Percentiles rank a stretch among this genome's conserved stretches.
Conservation (phyloP, 805 yeast genomes). For the Lipomyces starkeyi region DNA sequence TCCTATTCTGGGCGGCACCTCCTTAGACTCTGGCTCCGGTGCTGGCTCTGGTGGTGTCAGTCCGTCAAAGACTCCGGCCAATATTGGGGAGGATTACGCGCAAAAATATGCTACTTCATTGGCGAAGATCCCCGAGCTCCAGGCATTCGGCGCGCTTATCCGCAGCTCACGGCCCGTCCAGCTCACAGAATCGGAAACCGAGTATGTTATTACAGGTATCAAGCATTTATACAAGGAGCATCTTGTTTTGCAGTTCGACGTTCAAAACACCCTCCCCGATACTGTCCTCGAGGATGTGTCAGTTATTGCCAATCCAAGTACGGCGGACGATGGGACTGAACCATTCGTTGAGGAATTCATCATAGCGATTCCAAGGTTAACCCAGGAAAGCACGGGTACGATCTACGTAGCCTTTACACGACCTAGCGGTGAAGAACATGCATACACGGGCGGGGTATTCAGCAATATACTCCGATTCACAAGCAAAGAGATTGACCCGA, state of each 20-base stretch:
- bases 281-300: conserved; percentile 77
- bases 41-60: conserved; percentile 29
- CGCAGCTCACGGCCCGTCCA: conserved; percentile 69
- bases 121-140: conserved; percentile 72
- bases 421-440: conserved; percentile 50
- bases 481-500: conserved; percentile 78
- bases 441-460: conserved; percentile 54
- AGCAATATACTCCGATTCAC: conserved; percentile 73
- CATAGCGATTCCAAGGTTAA: conserved; percentile 72
- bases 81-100: conserved; percentile 41
- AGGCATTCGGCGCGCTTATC: conserved; percentile 72
- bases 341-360: conserved; percentile 65
- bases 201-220: conserved; percentile 82
- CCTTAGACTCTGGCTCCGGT: conserved; percentile 40
- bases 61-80: conserved; percentile 36
- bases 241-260: conserved; percentile 78
- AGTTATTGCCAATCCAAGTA: conserved; percentile 54
- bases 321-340: conserved; percentile 57
- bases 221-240: conserved; percentile 81
- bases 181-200: conserved; percentile 91
- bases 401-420: conserved; percentile 78
- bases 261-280: conserved; percentile 83
- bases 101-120: conserved; percentile 70
- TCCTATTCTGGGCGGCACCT: conserved; percentile 26
- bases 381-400: conserved; percentile 73